phyloP scores from a whole-genome alignment of 352 stramenopile genomes.

The Globisporangium heterothallicum region DNA sequence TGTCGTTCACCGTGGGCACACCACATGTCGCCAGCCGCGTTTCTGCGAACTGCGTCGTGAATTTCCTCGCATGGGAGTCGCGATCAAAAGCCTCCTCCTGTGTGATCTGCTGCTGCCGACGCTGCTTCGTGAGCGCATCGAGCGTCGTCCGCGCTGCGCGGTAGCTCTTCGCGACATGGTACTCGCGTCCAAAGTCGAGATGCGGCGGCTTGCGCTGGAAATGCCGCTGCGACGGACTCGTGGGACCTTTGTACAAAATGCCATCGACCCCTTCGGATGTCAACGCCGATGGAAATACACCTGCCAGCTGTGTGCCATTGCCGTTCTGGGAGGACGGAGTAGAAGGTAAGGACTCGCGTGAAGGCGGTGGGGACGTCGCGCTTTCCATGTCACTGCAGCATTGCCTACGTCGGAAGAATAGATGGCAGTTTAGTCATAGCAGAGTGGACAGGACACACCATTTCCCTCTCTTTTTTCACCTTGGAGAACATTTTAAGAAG shows the following conservation, averaged over 20 bases:
- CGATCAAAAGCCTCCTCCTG: slow-evolving; percentile 53
- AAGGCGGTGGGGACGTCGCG: no score
- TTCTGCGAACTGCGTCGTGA: slow-evolving; percentile 50
- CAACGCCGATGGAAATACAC: slow-evolving; percentile 19
- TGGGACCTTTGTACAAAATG: slow-evolving; percentile 36
- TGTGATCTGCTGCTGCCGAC: slow-evolving; percentile 41
- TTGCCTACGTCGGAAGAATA: no score
- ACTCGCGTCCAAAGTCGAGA: slow-evolving; percentile 50
- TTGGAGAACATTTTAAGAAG: no score
- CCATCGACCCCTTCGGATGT: slow-evolving; percentile 31
- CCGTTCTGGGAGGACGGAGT: no score
- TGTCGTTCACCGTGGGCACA: slow-evolving; percentile 57
- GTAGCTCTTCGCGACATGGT: slow-evolving; percentile 39
- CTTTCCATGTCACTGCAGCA: no score
- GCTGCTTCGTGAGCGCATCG: slow-evolving; percentile 35
- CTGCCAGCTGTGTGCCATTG: no score
- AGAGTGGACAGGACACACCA: no score
- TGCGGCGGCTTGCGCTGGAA: slow-evolving; percentile 59
- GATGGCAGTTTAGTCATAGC: no score
- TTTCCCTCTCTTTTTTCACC: no score
- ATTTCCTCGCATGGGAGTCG: slow-evolving; percentile 27
- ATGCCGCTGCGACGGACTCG: slow-evolving; percentile 1
- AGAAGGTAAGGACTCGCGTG: no score
- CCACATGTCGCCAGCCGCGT: slow-evolving; percentile 56
- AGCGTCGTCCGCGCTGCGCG: slow-evolving; percentile 41